Conservation (phyloP, 1,284 basidiomycete species). For the Ustilago shanxiensis region DNA sequence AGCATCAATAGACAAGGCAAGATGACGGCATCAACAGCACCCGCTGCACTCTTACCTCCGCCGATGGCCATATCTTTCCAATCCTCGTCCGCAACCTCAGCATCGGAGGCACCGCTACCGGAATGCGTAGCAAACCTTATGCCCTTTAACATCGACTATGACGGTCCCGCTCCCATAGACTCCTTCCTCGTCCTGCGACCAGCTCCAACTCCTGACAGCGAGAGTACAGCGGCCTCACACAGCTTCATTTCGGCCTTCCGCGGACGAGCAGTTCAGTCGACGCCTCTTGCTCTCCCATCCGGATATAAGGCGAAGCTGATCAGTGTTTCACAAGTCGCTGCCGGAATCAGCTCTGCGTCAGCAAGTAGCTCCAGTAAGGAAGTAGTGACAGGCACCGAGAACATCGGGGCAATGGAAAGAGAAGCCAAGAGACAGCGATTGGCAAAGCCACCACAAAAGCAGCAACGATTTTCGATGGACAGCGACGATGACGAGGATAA, state of each 20-base stretch:
- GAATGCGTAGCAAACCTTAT: slow-evolving; percentile 47
- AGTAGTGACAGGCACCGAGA: not conserved
- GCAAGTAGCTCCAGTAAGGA: not conserved
- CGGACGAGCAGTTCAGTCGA: slow-evolving; percentile 42
- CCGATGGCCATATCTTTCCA: slow-evolving; percentile 24
- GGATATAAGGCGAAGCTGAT: slow-evolving; percentile 40
- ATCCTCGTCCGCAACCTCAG: not conserved
- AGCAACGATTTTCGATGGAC: slow-evolving; percentile 55
- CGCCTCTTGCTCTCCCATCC: slow-evolving; percentile 28
- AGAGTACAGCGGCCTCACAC: not conserved
- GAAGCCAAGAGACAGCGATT: slow-evolving; percentile 23
- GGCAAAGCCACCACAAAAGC: slow-evolving; percentile 16
- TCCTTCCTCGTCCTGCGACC: slow-evolving; percentile 43
- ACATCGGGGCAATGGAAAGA: slow-evolving; percentile 5
- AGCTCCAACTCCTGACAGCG: not conserved
- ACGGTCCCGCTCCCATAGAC: slow-evolving; percentile 49
- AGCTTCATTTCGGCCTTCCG: slow-evolving; percentile 46
- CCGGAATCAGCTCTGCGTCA: not conserved
- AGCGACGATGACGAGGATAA: slow-evolving; percentile 49
- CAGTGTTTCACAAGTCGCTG: slow-evolving; percentile 15
- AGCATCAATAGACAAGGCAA: not conserved
- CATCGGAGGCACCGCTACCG: slow-evolving; percentile 7
- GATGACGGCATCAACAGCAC: slow-evolving; percentile 9
- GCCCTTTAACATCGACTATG: slow-evolving; percentile 55
- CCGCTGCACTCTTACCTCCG: slow-evolving; percentile 26